Evolutionary conservation across 139 green algal genomes (phyloP).

Genomic region (Chlorella sp.): DNA sequence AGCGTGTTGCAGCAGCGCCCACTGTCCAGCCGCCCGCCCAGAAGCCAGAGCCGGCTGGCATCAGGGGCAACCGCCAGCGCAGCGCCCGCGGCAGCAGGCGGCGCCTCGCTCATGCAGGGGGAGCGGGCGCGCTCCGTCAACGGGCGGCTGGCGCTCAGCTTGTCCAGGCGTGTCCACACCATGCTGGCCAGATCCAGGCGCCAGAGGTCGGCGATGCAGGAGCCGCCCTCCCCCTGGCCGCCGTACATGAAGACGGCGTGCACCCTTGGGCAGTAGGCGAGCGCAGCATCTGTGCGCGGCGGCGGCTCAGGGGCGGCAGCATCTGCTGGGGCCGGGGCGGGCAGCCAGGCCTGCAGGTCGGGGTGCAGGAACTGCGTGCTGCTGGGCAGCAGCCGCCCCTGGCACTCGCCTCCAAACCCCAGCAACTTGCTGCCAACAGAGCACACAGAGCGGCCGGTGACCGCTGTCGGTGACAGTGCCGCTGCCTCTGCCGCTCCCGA

Average conservation of each 20-base stretch:
- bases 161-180: constrained; percentile 65
- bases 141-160: constrained; percentile 36
- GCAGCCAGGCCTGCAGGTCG: constrained; percentile 3
- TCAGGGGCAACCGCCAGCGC: constrained; percentile 44
- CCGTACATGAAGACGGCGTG: constrained; percentile 74
- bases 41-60: constrained; percentile 58
- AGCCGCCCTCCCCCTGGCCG: constrained; percentile 57
- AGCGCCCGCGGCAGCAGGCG: constrained; percentile 18
- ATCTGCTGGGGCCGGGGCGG: background rate
- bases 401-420: constrained; percentile 7
- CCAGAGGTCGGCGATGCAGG: constrained; percentile 79
- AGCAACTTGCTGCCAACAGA: constrained; percentile 1
- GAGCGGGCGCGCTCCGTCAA: background rate
- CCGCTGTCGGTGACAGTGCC: background rate
- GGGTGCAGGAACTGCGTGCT: constrained; percentile 14
- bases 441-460: constrained; percentile 12
- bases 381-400: constrained; percentile 4
- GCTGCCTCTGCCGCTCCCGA: background rate
- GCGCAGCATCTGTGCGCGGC: background rate
- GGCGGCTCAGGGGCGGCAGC: background rate
- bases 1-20: constrained; percentile 11
- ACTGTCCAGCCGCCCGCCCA: constrained; percentile 47
- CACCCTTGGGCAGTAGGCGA: background rate
- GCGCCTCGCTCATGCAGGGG: background rate
- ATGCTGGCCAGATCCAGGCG: constrained; percentile 68